phyloP scores from a whole-genome alignment of 495 filamentous ascomycete genomes.

The Clohesyomyces aquaticus region DNA sequence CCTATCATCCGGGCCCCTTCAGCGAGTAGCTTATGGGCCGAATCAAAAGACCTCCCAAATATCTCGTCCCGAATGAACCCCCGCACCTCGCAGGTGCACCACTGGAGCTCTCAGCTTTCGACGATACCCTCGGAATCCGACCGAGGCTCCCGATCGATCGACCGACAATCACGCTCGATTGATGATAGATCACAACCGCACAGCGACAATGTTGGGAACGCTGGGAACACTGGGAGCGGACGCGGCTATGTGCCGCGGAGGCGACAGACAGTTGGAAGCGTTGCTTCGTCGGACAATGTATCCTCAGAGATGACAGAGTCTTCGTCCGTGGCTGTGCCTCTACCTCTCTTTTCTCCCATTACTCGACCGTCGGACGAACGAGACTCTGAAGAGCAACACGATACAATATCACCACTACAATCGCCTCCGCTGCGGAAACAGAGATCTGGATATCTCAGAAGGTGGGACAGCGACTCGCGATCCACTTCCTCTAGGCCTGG shows the following conservation, averaged over 20 bases:
- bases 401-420: slow-evolving; percentile 46
- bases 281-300: slow-evolving; percentile 36
- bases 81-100: slow-evolving; percentile 37
- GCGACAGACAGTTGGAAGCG: slow-evolving; percentile 35
- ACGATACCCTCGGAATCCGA: slow-evolving; percentile 49
- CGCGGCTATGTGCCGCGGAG: slow-evolving; percentile 15
- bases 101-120: slow-evolving; percentile 46
- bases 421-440: slow-evolving; percentile 43
- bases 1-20: slow-evolving; percentile 42
- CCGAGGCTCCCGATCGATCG: slow-evolving; percentile 30
- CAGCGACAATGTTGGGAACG: slow-evolving; percentile 18
- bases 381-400: slow-evolving; percentile 46
- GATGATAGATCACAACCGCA: slow-evolving; percentile 21
- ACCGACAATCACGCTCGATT: slow-evolving; percentile 34
- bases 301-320: slow-evolving; percentile 24
- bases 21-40: slow-evolving; percentile 42
- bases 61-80: slow-evolving; percentile 44
- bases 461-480: slow-evolving; percentile 35
- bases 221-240: too few relatives aligned
- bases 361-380: slow-evolving; percentile 29
- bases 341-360: slow-evolving; percentile 39
- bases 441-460: slow-evolving; percentile 45
- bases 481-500: slow-evolving; percentile 50
- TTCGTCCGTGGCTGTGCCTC: slow-evolving; percentile 35
- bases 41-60: slow-evolving; percentile 38